These are phyloP conservation scores for Naganishia sp. DNA, from an alignment of 1,284 basidiomycete species.

Conservation along the genomic window DNA sequence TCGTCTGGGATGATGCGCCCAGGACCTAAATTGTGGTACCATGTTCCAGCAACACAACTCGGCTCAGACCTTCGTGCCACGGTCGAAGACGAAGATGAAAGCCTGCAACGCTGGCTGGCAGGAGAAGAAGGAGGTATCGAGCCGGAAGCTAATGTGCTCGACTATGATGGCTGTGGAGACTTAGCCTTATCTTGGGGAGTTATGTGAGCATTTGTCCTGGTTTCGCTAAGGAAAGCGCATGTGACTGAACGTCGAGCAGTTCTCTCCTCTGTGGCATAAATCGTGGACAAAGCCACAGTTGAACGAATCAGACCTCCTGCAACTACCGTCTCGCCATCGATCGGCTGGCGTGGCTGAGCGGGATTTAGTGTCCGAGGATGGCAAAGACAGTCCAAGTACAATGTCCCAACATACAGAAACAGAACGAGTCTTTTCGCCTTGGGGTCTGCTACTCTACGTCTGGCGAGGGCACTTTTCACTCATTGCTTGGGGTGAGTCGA, in stretches of 20 bases:
- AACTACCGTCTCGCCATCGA: constrained; percentile 3
- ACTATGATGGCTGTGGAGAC: constrained; percentile 47
- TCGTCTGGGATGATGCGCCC: constrained; percentile 44
- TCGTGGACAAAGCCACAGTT: constrained; percentile 13
- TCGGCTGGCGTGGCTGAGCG: constrained; percentile 1
- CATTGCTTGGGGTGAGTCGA: constrained; percentile 7
- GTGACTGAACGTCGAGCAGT: neutral
- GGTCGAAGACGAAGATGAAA: neutral
- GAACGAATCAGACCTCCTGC: constrained; percentile 20
- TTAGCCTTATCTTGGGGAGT: constrained; percentile 44
- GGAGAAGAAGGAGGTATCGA: constrained; percentile 13
- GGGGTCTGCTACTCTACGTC: constrained; percentile 2
- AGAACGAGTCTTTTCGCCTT: constrained; percentile 7
- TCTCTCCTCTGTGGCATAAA: constrained; percentile 17
- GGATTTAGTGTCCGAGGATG: neutral
- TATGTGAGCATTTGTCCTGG: constrained; percentile 38
- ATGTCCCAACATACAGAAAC: neutral
- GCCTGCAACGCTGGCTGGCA: constrained; percentile 3
- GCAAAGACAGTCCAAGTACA: neutral
- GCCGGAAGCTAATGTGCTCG: constrained; percentile 43
- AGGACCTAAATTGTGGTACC: constrained; percentile 44
- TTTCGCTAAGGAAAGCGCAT: no score
- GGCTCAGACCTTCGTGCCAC: constrained; percentile 40
- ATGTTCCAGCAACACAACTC: constrained; percentile 40
- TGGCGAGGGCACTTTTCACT: neutral